Base-by-base conservation (phyloP, 768 basidiomycete genomes). In the Phylloporus rhodoxanthus region DNA sequence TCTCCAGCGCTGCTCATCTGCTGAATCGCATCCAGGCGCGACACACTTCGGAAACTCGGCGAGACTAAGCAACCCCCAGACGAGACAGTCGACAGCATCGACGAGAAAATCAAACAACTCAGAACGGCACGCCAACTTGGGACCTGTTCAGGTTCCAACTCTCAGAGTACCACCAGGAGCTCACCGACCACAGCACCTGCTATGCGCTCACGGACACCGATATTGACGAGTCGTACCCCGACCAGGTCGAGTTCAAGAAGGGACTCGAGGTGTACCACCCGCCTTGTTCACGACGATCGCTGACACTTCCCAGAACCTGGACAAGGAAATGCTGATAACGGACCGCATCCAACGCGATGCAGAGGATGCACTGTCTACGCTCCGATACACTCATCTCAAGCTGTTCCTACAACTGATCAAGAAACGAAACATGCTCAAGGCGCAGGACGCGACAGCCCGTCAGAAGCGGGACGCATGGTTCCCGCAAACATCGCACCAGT, bases 111-210 rank as follows among this genome's bases (percentile, higher is more conserved):
- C 48, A 48, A 36, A 25, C 53, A 55, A 29, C 58, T 71, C 47
- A 42, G 38, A 40, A 21, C 63, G 61, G 42, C 68, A 73, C 42
- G 45, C 48, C 11, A 60, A 65, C 46, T n/a, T n/a, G n/a, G n/a
- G 52, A 57, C 14, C 57, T 73, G 17, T 63, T 52, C 48, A 34
- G 19, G 40, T 64, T 64, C 48, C 68, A 73, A 8, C 63, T 52
- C 15, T 46, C 59, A 2, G 62, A 68, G 30, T 65, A 70, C 36
- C 54, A 47, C 32, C 65, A 73, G 28, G 70, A 70, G 23, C 67
- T 68, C 34, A 33, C 59, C 20, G 69, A 70, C n/a, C 68, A 57
- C 17, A 50, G 50, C 5, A 34, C 37, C 25, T 47, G 53, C 37
- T 50, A 62, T 19, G 64, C 68, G 37, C 55, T 53, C 45, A 64